Base-by-base conservation (phyloP, 495 filamentous ascomycete genomes). In the Penicillium samsonianum region DNA sequence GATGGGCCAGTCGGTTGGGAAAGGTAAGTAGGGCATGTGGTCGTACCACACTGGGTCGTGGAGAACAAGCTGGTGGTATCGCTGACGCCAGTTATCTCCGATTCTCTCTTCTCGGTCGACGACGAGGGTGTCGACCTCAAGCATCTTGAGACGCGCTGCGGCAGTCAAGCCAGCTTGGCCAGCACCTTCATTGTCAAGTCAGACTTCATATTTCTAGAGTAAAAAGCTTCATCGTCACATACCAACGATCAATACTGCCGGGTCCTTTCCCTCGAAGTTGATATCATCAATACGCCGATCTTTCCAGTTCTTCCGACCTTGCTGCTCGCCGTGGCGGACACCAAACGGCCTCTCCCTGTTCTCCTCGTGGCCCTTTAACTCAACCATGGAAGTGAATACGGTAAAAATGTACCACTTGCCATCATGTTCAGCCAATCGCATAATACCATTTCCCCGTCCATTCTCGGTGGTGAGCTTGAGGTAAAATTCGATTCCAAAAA, bases 1-100 rank as follows among this genome's bases (percentile, higher is more conserved):
- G 25, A 86, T 61, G 2, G 76, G 76, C 88, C 89, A 92, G 55
- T 72, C 73, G 0, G 77, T 57, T 11, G 90, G 89, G 61, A 92
- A 92, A 0, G 77, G 72, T 1, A 92, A 44, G 68, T 91, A 92
- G 1, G 89, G 86, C 67, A 91, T 66, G 63, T 91, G 88, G 63
- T 91, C 87, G 61, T 83, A 90, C 83, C 86, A 88, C 4, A 92
- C 84, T 0, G 88, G 85, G 57, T 92, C 89, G 62, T 92, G 90
- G 5, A 90, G 78, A 0, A 91, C 88, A 1, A 82, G 76, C 49
- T 79, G 78, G 45, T 80, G 75, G 55, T 82, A 82, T 33, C 90
- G 74, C n/a, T 80, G 82, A 20, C 89, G 78, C 90, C 90, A 94
- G 69, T 84, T 90, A 64, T 91, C 90, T 9, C 90, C 90, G 11